Conservation (phyloP, 202 grass and related monocot species). For the Brachypodium distachyon region DNA sequence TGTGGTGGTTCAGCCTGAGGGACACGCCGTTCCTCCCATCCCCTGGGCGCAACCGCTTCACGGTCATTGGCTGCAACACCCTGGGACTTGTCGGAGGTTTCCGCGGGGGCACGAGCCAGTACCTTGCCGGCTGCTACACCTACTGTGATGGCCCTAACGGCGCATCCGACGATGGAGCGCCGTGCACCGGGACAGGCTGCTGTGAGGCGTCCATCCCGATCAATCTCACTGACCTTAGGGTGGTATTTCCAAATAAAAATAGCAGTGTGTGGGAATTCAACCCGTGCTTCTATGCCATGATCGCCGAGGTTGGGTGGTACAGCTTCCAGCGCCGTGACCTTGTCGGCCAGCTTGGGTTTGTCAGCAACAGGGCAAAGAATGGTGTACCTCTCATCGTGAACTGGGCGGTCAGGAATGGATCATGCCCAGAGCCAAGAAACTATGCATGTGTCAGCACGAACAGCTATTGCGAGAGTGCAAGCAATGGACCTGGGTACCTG, state of each 20-base stretch:
- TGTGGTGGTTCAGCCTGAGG: not conserved
- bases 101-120: not conserved
- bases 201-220: conserved; percentile 31
- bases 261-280: not conserved
- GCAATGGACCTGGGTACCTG: conserved; percentile 35
- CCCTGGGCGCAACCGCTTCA: conserved; percentile 35
- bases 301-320: conserved; percentile 33
- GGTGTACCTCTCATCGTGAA: conserved; percentile 29
- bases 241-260: not conserved
- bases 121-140: conserved; percentile 20
- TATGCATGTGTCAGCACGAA: conserved; percentile 30
- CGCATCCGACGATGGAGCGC: not conserved
- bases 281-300: conserved; percentile 44
- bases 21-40: conserved; percentile 14
- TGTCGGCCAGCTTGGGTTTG: not conserved
- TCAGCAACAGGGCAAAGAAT: not conserved
- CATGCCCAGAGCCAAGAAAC: not conserved
- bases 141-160: conserved; percentile 10
- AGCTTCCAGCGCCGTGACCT: conserved; percentile 28
- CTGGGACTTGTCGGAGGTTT: not conserved
- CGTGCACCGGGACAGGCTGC: conserved; percentile 48
- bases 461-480: conserved; percentile 33
- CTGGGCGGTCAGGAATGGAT: conserved; percentile 40
- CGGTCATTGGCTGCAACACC: conserved; percentile 32
- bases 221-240: not conserved